Percentiles rank a stretch among this genome's conserved stretches.
Conservation (phyloP, 1,284 basidiomycete genomes). For the Puccinia coronata region DNA sequence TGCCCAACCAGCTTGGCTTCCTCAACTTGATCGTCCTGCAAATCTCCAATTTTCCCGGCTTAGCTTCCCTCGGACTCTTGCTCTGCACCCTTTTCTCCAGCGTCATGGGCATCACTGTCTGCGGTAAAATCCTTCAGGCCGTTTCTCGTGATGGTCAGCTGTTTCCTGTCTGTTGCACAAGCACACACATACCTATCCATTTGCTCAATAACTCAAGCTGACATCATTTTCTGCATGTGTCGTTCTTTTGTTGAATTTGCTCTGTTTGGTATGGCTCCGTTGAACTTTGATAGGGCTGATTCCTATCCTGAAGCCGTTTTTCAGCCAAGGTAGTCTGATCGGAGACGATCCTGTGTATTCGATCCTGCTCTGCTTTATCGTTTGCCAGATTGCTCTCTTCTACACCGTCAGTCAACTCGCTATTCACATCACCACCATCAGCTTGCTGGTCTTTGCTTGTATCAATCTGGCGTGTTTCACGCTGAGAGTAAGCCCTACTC, state of each 20-base stretch:
- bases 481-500: conserved; percentile 22
- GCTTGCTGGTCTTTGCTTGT: conserved; percentile 35
- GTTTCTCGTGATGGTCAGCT: conserved; percentile 46
- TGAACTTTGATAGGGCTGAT: conserved; percentile 47
- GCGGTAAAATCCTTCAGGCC: conserved; percentile 44
- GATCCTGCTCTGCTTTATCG: conserved; percentile 34
- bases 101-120: conserved; percentile 44
- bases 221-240: too few relatives aligned
- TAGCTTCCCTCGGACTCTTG: conserved; percentile 35
- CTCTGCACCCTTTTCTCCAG: conserved; percentile 31
- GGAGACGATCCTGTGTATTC: conserved; percentile 48
- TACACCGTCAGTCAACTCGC: conserved; percentile 33
- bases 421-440: conserved; percentile 36
- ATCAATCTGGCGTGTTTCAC: conserved; percentile 48
- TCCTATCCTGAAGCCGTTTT: conserved; percentile 42
- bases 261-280: too few relatives aligned
- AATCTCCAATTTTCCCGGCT: conserved; percentile 18
- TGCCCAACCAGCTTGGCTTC: not conserved
- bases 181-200: too few relatives aligned
- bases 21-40: conserved; percentile 18
- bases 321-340: conserved; percentile 36
- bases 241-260: too few relatives aligned
- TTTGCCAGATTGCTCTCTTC: conserved; percentile 36
- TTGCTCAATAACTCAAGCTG: too few relatives aligned
- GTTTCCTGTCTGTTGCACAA: too few relatives aligned